Conservation (phyloP, 2,329 filamentous ascomycete species). For the Delphinella strobiligena region DNA sequence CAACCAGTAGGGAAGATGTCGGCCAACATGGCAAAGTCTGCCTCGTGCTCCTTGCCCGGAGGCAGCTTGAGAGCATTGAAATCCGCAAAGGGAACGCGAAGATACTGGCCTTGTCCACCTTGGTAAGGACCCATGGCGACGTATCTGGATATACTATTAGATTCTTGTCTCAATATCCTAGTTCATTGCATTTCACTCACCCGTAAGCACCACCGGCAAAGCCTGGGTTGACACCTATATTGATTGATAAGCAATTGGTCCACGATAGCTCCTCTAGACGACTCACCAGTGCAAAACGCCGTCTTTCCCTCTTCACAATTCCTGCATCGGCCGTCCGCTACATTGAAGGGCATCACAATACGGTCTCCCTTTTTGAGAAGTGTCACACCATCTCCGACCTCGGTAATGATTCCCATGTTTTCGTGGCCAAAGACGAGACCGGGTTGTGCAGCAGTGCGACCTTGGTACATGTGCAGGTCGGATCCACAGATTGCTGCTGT, state of each 20-base stretch:
- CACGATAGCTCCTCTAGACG: neutral
- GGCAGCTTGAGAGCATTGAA: constrained; percentile 54
- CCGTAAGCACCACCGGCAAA: constrained; percentile 50
- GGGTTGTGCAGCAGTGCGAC: constrained; percentile 48
- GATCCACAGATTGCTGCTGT: constrained; percentile 31
- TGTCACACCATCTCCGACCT: constrained; percentile 47
- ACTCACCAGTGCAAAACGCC: constrained; percentile 49
- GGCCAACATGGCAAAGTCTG: constrained; percentile 43
- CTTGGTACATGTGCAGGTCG: constrained; percentile 49
- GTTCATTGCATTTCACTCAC: too few species aligned
- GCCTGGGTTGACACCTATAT: constrained; percentile 38
- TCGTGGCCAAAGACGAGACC: constrained; percentile 53
- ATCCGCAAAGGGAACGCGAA: constrained; percentile 54
- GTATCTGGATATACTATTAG: too few species aligned
- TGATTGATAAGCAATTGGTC: neutral
- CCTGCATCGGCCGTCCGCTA: constrained; percentile 49
- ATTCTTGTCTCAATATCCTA: too few species aligned
- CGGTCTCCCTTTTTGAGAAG: constrained; percentile 51
- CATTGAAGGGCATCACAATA: constrained; percentile 55
- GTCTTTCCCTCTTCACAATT: constrained; percentile 55
- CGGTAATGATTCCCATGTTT: constrained; percentile 47
- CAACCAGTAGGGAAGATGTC: constrained; percentile 42
- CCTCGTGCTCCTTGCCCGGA: constrained; percentile 47
- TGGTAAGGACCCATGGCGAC: constrained; percentile 36
- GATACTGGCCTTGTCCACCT: constrained; percentile 50